Evolutionary conservation across 2,329 filamentous ascomycete species (phyloP).

Genomic region (Kalaharituber pfeilii): DNA sequence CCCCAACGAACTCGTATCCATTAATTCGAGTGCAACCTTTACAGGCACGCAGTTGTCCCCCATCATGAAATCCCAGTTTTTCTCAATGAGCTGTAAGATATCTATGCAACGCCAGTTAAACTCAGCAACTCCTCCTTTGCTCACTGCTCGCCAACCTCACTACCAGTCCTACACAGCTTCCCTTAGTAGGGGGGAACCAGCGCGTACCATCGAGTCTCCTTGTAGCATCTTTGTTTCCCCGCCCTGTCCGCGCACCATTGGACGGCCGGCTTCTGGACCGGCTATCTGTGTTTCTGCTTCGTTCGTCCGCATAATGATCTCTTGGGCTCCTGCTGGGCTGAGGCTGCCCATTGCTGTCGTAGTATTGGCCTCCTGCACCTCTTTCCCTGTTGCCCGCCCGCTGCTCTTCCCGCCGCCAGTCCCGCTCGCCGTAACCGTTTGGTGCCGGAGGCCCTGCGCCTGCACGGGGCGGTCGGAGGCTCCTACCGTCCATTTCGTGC

Average conservation of each 20-base stretch:
- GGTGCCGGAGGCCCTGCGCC: neutral
- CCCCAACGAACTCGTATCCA: constrained; percentile 85
- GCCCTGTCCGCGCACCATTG: neutral
- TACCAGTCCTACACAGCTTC: no score
- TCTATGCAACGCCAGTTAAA: constrained; percentile 25
- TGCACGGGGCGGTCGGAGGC: neutral
- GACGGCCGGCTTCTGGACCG: neutral
- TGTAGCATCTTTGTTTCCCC: neutral
- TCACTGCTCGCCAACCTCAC: no score
- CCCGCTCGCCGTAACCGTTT: neutral
- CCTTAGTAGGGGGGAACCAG: no score
- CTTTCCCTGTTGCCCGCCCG: no score
- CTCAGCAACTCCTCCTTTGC: neutral
- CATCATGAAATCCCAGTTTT: constrained; percentile 85
- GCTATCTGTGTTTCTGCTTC: no score
- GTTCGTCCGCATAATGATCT: neutral
- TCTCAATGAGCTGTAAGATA: constrained; percentile 64
- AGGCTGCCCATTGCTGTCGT: no score
- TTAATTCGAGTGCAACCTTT: constrained; percentile 81
- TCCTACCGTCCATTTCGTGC: neutral
- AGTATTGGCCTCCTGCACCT: neutral
- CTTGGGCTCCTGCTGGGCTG: no score
- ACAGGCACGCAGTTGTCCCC: constrained; percentile 78
- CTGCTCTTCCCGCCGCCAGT: neutral
- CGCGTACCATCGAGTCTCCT: neutral